Percentiles rank a stretch among this genome's conserved stretches.
These are phyloP conservation scores for Mariannaea sp. DNA, from an alignment of 2,329 filamentous ascomycete genomes.

Conservation along the genomic window DNA sequence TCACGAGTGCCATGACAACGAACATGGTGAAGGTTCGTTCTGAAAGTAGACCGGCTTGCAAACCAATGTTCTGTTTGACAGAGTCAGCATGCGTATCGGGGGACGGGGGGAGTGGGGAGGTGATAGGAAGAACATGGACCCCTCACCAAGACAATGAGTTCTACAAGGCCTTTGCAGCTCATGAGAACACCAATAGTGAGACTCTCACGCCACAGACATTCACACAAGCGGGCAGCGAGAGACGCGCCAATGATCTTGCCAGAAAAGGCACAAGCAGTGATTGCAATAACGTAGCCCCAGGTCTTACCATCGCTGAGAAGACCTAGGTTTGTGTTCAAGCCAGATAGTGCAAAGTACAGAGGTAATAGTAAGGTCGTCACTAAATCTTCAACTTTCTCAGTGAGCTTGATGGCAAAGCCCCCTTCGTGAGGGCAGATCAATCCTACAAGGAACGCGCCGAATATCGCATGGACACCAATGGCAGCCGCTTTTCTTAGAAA, in stretches of 20 bases:
- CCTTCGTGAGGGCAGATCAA: conserved; percentile 89
- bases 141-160: conserved; percentile 90
- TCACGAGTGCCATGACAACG: conserved; percentile 89
- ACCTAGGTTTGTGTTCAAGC: conserved; percentile 85
- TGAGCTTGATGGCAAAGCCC: conserved; percentile 87
- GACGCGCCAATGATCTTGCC: conserved; percentile 86
- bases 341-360: conserved; percentile 91
- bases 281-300: conserved; percentile 88
- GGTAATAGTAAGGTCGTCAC: conserved; percentile 83
- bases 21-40: conserved; percentile 88
- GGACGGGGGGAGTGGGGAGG: fast-evolving
- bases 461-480: conserved; percentile 93
- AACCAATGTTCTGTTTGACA: conserved; percentile 65
- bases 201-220: conserved; percentile 87
- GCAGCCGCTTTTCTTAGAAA: conserved; percentile 48
- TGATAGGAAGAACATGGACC: not conserved
- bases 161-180: conserved; percentile 95
- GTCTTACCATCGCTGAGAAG: conserved; percentile 79
- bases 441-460: conserved; percentile 88
- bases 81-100: not conserved
- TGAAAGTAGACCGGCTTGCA: conserved; percentile 82
- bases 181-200: conserved; percentile 87
- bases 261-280: conserved; percentile 79
- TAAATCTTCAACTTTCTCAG: conserved; percentile 93
- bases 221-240: conserved; percentile 70